These are phyloP conservation scores for Saccharomycopsis javanensis DNA, from an alignment of 805 yeast genomes.

Conservation along the genomic window DNA sequence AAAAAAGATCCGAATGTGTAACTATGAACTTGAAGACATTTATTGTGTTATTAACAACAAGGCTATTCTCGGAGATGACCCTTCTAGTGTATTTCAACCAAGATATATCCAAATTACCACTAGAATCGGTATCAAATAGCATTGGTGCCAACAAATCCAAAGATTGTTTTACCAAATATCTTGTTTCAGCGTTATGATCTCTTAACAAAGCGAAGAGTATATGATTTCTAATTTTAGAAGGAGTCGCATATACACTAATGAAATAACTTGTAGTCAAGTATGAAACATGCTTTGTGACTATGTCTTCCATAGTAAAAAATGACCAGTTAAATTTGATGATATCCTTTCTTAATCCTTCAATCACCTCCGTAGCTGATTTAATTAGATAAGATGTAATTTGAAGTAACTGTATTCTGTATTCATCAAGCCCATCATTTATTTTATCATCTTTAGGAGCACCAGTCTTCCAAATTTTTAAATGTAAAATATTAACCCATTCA, in stretches of 20 bases:
- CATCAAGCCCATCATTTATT: constrained; percentile 38
- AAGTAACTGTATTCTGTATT: constrained; percentile 64
- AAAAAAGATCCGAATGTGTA: constrained; percentile 76
- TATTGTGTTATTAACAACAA: constrained; percentile 55
- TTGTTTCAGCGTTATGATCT: constrained; percentile 77
- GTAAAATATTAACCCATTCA: constrained; percentile 61
- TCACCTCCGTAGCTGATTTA: constrained; percentile 50
- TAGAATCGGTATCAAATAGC: constrained; percentile 54
- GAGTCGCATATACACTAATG: constrained; percentile 81
- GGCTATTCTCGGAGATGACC: constrained; percentile 82
- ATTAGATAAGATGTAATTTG: constrained; percentile 75
- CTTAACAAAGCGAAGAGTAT: constrained; percentile 83
- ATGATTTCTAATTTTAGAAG: constrained; percentile 79
- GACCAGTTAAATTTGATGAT: constrained; percentile 93
- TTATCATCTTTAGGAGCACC: constrained; percentile 33
- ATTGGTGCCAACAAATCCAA: constrained; percentile 84
- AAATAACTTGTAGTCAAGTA: constrained; percentile 81
- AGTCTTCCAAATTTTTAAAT: constrained; percentile 67
- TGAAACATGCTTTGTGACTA: constrained; percentile 84
- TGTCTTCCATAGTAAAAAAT: constrained; percentile 79
- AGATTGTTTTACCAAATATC: constrained; percentile 76
- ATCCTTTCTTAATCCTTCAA: constrained; percentile 64
- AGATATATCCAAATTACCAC: constrained; percentile 25
- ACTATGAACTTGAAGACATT: constrained; percentile 87
- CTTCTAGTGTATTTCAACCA: constrained; percentile 97